phyloP scores from a whole-genome alignment of 257 asterid species.

The Ilex aquifolium region DNA sequence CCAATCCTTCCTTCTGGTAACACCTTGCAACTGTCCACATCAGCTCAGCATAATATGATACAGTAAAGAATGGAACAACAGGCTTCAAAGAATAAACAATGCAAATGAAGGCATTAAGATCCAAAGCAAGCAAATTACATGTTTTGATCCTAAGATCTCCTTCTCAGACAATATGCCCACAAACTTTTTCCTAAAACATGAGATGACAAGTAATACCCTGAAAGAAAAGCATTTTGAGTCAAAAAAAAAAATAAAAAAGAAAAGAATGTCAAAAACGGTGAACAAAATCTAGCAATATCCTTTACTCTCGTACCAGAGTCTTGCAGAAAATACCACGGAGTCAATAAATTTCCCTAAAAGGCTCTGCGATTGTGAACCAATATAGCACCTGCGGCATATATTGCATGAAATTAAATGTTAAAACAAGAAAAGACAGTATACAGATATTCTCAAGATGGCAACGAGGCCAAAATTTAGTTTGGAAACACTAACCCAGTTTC shows the following conservation, averaged over 20 bases:
- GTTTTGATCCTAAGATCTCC: constrained; percentile 75
- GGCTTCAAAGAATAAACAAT: neutral
- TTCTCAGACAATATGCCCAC: constrained; percentile 54
- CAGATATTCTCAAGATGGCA: neutral
- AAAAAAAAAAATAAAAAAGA: constrained; percentile 6
- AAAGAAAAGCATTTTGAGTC: constrained; percentile 19
- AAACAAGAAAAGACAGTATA: constrained; percentile 14
- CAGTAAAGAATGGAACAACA: neutral
- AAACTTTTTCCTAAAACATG: constrained; percentile 61
- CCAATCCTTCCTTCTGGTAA: constrained; percentile 83
- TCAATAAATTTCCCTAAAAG: constrained; percentile 58
- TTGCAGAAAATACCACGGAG: constrained; percentile 59
- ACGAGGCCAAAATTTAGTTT: constrained; percentile 5
- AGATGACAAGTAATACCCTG: constrained; percentile 72
- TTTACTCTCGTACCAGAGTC: constrained; percentile 56
- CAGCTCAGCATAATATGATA: constrained; percentile 29
- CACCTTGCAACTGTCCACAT: constrained; percentile 51
- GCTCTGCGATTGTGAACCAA: constrained; percentile 41
- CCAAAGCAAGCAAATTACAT: constrained; percentile 41
- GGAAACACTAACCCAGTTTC: constrained; percentile 56
- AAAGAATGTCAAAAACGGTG: neutral
- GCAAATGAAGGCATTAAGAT: constrained; percentile 5
- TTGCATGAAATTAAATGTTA: neutral
- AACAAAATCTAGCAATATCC: too few species aligned
- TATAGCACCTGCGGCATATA: constrained; percentile 50